These are phyloP conservation scores for Teunomyces cretensis DNA, from an alignment of 805 yeast species.

Conservation along the genomic window DNA sequence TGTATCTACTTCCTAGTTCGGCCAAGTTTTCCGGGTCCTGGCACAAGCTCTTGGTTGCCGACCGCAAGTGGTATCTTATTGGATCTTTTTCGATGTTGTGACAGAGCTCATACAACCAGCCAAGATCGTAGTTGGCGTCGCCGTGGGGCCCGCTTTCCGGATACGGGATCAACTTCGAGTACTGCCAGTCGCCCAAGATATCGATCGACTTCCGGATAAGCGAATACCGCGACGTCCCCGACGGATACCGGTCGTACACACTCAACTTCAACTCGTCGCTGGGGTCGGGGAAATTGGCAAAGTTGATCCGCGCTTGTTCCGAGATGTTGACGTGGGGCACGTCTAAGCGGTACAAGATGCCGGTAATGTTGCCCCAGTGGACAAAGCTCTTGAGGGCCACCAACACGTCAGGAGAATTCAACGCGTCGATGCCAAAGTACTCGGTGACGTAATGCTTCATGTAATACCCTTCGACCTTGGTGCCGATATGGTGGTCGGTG, in stretches of 20 bases:
- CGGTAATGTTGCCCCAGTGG: constrained; percentile 56
- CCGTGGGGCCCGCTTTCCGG: constrained; percentile 18
- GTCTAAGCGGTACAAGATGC: constrained; percentile 43
- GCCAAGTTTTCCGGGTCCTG: constrained; percentile 33
- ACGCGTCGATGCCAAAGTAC: constrained; percentile 40
- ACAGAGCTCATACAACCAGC: constrained; percentile 41
- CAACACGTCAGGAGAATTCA: constrained; percentile 42
- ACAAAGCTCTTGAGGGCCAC: constrained; percentile 50
- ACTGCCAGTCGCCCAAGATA: constrained; percentile 33
- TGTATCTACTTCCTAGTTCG: constrained; percentile 27
- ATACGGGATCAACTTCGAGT: constrained; percentile 39
- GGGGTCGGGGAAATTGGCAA: constrained; percentile 43
- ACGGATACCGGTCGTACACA: constrained; percentile 48
- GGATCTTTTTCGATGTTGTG: constrained; percentile 48
- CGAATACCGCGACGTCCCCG: constrained; percentile 51
- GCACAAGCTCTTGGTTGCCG: constrained; percentile 32
- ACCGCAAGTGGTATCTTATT: constrained; percentile 47
- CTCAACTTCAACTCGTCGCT: constrained; percentile 37
- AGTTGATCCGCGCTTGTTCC: constrained; percentile 26
- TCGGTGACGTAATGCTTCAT: constrained; percentile 38
- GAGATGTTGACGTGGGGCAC: constrained; percentile 38
- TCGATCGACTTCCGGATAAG: constrained; percentile 41
- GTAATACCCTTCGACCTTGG: constrained; percentile 47
- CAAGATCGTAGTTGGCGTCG: constrained; percentile 19
- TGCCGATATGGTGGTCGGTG: constrained; percentile 55